Evolutionary conservation across 139 green algal genomes (phyloP), one percentile per base, ranked within the genome.

Genomic region (Chlorella sp.): DNA sequence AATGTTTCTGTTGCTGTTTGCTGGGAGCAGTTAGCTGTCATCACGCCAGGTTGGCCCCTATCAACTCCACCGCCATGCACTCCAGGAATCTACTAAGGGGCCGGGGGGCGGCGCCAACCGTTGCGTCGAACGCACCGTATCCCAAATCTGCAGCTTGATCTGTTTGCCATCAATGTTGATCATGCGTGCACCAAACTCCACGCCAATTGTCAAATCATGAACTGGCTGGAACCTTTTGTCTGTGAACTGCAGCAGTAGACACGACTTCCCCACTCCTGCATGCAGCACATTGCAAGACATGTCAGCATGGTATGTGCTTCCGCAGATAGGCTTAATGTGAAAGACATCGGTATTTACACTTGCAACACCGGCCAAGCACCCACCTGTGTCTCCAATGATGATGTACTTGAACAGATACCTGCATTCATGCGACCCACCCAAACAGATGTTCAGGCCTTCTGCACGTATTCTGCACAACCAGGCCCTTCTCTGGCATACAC

Each of bases 201-300:
- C 94, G 61, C 94, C 90, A 59, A 93, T 94, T 20, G 90, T 94
- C 30, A 93, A 49, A 70, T 95, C 90, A 67, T 95, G 90, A n/a
- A 98, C 93, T 30, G 91, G 95, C 82, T 99, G 95, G 62, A 99
- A 99, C 23, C 95, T 82, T 83, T 99, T 99, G 85, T 99, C 96
- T 2, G 96, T 99, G 84, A 99, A 99, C 76, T 99, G 96, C 49
- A 99, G 87, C 27, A 99, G 87, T 23, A 99, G 85, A 83, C 96
- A 99, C 70, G 96, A 99, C 82, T 99, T 99, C 61, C 96, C 96
- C 14, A 99, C 96, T 42, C 96, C 95, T 96, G 89, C 42, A 17
- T n/a, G n/a, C n/a, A n/a, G n/a, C n/a, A n/a, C n/a, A n/a, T n/a
- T n/a, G n/a, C n/a, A n/a, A n/a, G n/a, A n/a, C n/a, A n/a, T n/a